These are phyloP conservation scores for Xylaria polymorpha DNA, from an alignment of 2,329 filamentous ascomycete genomes.

Conservation along the genomic window DNA sequence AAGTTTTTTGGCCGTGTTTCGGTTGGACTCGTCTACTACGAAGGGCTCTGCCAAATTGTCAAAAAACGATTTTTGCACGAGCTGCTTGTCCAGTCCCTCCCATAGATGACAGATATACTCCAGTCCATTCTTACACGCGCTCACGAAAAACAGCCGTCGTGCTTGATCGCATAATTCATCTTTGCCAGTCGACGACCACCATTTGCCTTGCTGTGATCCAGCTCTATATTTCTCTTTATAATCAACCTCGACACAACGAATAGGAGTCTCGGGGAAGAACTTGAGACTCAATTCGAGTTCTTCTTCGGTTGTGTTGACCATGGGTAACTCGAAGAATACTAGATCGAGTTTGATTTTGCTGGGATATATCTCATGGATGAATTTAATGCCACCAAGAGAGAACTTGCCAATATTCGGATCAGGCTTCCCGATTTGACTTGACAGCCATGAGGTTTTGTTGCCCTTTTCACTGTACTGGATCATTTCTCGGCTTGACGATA, in stretches of 20 bases:
- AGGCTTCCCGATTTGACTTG: neutral
- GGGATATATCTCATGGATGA: neutral
- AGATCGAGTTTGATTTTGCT: neutral
- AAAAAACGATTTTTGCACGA: neutral
- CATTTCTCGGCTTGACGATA: neutral
- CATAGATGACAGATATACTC: neutral
- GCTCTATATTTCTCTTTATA: too few species aligned
- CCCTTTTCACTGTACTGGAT: neutral
- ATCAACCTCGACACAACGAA: neutral
- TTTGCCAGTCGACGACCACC: neutral
- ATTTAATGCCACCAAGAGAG: neutral
- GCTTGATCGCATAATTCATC: neutral
- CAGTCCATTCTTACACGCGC: neutral
- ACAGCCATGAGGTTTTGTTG: neutral
- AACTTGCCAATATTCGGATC: neutral
- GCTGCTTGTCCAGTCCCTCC: neutral
- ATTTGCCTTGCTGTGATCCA: neutral
- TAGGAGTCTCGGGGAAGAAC: slow-evolving; percentile 11
- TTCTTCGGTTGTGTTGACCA: slow-evolving; percentile 4
- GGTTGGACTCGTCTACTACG: neutral
- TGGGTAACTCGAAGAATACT: neutral
- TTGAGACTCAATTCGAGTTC: slow-evolving; percentile 7
- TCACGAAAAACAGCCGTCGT: neutral
- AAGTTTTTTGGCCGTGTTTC: neutral
- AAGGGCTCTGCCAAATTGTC: neutral